phyloP scores from a whole-genome alignment of 495 filamentous ascomycete genomes.

The Mycothermus thermophilus region DNA sequence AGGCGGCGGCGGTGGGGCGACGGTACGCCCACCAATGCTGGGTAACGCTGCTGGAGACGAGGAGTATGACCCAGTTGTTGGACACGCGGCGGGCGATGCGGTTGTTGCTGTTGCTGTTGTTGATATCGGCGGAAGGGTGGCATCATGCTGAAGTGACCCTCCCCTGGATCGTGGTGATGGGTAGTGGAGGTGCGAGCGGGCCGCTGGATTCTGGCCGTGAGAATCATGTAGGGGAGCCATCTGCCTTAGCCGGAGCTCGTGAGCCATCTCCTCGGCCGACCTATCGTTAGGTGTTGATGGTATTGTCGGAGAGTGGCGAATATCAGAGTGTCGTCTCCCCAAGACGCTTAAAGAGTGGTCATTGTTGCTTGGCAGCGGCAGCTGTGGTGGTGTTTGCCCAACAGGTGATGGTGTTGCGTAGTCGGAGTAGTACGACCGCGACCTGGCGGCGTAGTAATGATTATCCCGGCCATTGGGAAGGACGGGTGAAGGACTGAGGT shows the following conservation, averaged over 20 bases:
- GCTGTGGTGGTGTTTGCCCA: constrained; percentile 22
- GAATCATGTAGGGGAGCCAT: constrained; percentile 13
- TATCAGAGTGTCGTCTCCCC: constrained; percentile 22
- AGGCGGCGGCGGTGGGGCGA: constrained; percentile 3
- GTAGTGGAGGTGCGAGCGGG: constrained; percentile 12
- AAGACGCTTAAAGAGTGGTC: constrained; percentile 15
- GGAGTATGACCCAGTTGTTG: too few species aligned
- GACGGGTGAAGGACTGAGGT: constrained; percentile 13
- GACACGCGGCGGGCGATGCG: too few species aligned
- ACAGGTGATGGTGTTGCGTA: constrained; percentile 26
- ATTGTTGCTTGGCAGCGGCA: constrained; percentile 23
- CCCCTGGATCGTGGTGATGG: constrained; percentile 13
- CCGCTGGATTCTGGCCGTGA: constrained; percentile 9
- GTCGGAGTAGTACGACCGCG: constrained; percentile 22
- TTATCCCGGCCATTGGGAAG: constrained; percentile 16
- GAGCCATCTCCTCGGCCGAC: constrained; percentile 22
- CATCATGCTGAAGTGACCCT: constrained; percentile 12
- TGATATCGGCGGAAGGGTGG: constrained; percentile 5
- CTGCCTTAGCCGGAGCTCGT: constrained; percentile 17
- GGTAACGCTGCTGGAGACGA: constrained; percentile 3
- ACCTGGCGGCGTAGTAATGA: too few species aligned
- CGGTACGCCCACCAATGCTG: too few species aligned
- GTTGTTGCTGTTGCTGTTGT: constrained; percentile 2
- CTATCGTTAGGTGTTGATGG: constrained; percentile 24
- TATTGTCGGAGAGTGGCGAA: constrained; percentile 21